phyloP scores from a whole-genome alignment of 192 early-diverging fungal species.

The Cladochytrium replicatum region DNA sequence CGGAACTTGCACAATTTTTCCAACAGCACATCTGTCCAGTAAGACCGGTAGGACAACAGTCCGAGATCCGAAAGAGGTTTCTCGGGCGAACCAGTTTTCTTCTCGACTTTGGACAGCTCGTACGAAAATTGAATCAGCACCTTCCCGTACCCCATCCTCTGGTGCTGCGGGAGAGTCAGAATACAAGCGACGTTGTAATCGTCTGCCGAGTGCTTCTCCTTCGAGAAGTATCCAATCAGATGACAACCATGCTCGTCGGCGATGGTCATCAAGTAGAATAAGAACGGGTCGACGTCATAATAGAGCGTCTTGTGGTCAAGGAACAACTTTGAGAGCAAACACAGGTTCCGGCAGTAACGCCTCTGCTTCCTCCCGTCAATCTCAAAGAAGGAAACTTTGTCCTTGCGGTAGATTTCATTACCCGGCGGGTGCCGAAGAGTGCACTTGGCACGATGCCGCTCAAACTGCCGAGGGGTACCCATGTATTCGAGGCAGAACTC shows the following conservation, averaged over 20 bases:
- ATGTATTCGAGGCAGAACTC: constrained; percentile 90
- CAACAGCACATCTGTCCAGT: constrained; percentile 88
- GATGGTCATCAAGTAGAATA: constrained; percentile 93
- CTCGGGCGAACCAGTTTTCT: constrained; percentile 89
- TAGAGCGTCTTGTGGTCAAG: constrained; percentile 98
- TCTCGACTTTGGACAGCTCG: constrained; percentile 88
- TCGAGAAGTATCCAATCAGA: constrained; percentile 96
- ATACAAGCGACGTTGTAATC: constrained; percentile 99
- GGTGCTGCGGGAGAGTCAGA: constrained; percentile 92
- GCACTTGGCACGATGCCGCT: constrained; percentile 80
- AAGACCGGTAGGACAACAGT: constrained; percentile 85
- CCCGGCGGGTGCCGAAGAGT: constrained; percentile 91
- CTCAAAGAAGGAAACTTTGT: constrained; percentile 91
- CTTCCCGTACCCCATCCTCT: constrained; percentile 91
- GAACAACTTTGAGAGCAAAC: constrained; percentile 91
- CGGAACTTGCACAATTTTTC: constrained; percentile 56
- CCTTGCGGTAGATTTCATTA: constrained; percentile 94
- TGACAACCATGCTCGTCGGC: constrained; percentile 80
- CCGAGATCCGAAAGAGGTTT: constrained; percentile 98
- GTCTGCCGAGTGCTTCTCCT: constrained; percentile 94
- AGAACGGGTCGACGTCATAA: constrained; percentile 97
- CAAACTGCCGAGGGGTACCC: constrained; percentile 59
- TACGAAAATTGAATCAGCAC: constrained; percentile 95
- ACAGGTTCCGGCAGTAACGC: constrained; percentile 89
- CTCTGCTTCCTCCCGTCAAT: constrained; percentile 94